These are phyloP conservation scores for Solanum paucissectum DNA, from an alignment of 257 asterid species.

Conservation along the genomic window DNA sequence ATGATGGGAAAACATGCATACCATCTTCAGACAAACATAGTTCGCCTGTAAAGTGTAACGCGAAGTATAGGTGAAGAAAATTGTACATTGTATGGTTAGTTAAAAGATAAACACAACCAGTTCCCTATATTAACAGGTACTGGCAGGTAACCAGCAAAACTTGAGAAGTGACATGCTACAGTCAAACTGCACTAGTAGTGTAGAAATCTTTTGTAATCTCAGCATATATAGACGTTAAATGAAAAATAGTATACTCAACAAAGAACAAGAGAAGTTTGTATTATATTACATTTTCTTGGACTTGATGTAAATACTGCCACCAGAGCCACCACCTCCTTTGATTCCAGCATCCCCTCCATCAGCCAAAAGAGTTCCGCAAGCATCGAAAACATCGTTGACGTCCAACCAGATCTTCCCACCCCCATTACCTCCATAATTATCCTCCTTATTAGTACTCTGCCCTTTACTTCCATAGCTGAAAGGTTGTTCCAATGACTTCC, in stretches of 20 bases:
- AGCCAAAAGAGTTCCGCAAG: constrained; percentile 49
- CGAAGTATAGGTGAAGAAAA: not conserved
- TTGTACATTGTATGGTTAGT: not conserved
- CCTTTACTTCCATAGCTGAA: constrained; percentile 75
- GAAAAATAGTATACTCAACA: not conserved
- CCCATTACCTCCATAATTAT: constrained; percentile 75
- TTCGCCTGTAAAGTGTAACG: not conserved
- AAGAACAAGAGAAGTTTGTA: constrained; percentile 3
- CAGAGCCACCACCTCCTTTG: constrained; percentile 93
- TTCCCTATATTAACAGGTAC: not conserved
- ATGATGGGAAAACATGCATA: not conserved
- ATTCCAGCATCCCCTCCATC: constrained; percentile 83
- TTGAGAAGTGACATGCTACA: not conserved
- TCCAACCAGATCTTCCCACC: constrained; percentile 79
- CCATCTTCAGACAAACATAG: not conserved
- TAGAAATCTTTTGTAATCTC: not conserved
- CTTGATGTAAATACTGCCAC: constrained; percentile 74
- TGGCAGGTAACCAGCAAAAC: not conserved
- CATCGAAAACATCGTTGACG: constrained; percentile 21
- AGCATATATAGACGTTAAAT: not conserved
- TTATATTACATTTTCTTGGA: constrained; percentile 52
- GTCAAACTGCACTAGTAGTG: not conserved
- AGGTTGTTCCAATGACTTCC: constrained; percentile 57
- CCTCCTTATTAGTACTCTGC: constrained; percentile 55
- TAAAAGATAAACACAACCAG: not conserved